These are phyloP conservation scores for Hyaloperonospora brassicae DNA, from an alignment of 352 stramenopile genomes.

Conservation along the genomic window DNA sequence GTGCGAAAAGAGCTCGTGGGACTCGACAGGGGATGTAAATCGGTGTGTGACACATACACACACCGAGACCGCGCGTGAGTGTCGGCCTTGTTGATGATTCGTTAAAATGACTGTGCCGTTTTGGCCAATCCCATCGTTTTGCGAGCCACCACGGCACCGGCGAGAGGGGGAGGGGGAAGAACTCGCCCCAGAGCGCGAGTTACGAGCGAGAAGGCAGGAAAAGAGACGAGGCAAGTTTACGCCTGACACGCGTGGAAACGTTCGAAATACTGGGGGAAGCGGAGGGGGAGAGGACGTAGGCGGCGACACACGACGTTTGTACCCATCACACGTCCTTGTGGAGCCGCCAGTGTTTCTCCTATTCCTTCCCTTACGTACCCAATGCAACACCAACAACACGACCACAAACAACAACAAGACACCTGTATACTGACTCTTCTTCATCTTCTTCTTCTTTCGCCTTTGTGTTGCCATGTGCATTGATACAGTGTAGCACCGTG, in stretches of 20 bases:
- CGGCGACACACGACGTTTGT: too few relatives aligned
- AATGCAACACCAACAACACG: too few relatives aligned
- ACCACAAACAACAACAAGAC: too few relatives aligned
- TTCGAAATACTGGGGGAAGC: background rate
- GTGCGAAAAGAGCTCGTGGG: background rate
- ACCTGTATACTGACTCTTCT: slow-evolving; percentile 8
- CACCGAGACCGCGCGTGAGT: too few relatives aligned
- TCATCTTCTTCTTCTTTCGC: background rate
- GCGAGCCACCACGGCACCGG: background rate
- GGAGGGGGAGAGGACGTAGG: too few relatives aligned
- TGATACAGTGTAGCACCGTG: background rate
- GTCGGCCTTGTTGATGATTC: slow-evolving; percentile 11
- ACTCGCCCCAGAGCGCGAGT: slow-evolving; percentile 10
- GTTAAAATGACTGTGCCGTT: slow-evolving; percentile 12
- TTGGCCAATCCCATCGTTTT: slow-evolving; percentile 21
- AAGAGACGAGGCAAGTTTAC: slow-evolving; percentile 26
- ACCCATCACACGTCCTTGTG: background rate
- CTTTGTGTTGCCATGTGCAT: too few relatives aligned
- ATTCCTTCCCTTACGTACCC: background rate
- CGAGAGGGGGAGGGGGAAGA: background rate
- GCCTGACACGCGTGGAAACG: background rate
- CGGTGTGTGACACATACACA: too few relatives aligned
- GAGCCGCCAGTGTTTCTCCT: slow-evolving; percentile 4
- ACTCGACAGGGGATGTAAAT: too few relatives aligned
- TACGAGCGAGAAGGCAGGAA: slow-evolving; percentile 26